Percentiles rank a stretch among this genome's conserved stretches.
phyloP scores from a whole-genome alignment of 2,329 filamentous ascomycete species.

The Alternaria sp. region DNA sequence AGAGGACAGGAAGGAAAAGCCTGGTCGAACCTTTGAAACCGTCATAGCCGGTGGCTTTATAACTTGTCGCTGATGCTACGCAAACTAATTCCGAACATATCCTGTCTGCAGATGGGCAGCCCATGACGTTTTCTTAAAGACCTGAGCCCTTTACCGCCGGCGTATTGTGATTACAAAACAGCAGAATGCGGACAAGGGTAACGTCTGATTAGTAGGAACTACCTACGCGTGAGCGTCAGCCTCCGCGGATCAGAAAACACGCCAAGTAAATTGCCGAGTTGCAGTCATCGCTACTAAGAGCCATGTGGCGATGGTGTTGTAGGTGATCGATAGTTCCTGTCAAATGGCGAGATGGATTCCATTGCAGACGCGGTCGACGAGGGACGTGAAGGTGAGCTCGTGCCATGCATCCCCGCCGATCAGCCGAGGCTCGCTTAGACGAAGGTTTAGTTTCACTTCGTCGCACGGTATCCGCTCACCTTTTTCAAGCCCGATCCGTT shows the following conservation, averaged over 20 bases:
- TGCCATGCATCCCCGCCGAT: not conserved
- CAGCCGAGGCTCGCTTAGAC: conserved; percentile 4
- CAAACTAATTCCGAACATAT: conserved; percentile 6
- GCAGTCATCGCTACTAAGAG: not conserved
- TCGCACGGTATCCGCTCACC: not conserved
- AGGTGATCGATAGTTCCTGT: not conserved
- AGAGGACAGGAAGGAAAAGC: not conserved
- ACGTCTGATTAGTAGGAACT: conserved; percentile 24
- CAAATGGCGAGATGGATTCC: not conserved
- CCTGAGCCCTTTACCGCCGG: conserved; percentile 6
- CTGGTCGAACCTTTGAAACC: not conserved
- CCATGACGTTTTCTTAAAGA: conserved; percentile 12
- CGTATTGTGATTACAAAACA: conserved; percentile 44
- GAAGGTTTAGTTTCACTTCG: not conserved
- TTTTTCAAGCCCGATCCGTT: not conserved
- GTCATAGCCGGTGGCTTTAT: conserved; percentile 6
- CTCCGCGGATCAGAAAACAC: not conserved
- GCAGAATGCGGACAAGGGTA: conserved; percentile 16
- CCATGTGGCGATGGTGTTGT: not conserved
- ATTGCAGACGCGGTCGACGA: not conserved
- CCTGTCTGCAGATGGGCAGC: not conserved
- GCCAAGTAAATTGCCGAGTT: not conserved
- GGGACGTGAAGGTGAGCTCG: not conserved
- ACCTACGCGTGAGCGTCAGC: conserved; percentile 7
- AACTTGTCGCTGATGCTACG: not conserved